Evolutionary conservation across 306 rosid genomes (phyloP), one percentile per base, ranked within the genome.

Genomic region (cucumber (Cucumis sativus)): DNA sequence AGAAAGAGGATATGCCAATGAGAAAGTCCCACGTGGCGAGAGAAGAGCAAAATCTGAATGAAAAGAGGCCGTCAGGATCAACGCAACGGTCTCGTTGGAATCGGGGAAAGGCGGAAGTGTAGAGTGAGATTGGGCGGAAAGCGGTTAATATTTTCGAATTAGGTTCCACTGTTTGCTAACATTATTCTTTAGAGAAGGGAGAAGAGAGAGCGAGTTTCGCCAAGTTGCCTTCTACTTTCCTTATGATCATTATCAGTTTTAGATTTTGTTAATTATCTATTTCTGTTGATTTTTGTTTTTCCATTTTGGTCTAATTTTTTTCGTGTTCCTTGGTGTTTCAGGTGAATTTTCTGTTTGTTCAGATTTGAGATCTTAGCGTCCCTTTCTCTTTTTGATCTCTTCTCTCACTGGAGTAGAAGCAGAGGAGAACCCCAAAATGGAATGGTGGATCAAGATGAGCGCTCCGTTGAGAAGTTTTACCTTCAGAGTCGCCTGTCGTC

Each of bases 371-470:
- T 30, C 61, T 10, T 17, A 30, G 49, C 45, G 30, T 73, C 28
- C 18, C 25, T 3, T 18, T 18, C 40, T 71, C 59, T 47, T 15
- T 47, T 40, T 25, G 0, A 15, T 57, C 80, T 16, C 67, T 63
- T 49, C 74, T 73, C 74, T 39, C 47, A 15, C 79, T 35, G 74
- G 75, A 51, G 55, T 35, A 17, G 35, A 61, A 28, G 13, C 49
- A 20, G 82, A 60, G 78, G 82, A 60, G 78, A 4, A 54, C 8
- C 10, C n/a, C 10, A 54, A n/a, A 63, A 86, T 82, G 88, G 81
- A 82, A 85, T 91, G 87, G 91, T 88, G 87, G 90, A 67, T 61
- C 35, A 84, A 64, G 81, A 57, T 88, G 75, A 75, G 75, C 58
- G 33, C 60, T 75, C 90, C 88, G 2, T 35, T 83, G 8, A 81